Base-by-base conservation (phyloP, 352 stramenopile species). In the Chrysophaeum taylorii region DNA sequence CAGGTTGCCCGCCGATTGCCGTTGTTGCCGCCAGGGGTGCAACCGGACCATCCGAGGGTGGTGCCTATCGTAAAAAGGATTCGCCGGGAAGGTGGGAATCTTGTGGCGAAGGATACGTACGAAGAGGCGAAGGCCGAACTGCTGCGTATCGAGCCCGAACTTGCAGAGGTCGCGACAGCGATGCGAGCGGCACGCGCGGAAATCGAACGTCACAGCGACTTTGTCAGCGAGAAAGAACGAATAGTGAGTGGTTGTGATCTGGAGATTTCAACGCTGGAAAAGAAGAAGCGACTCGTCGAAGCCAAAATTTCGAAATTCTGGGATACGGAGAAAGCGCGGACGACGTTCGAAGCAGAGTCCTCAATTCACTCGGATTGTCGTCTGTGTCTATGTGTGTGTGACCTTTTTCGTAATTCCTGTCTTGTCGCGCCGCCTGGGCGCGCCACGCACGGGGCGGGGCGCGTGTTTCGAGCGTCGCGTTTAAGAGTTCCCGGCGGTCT, bases 41-140 rank as follows among this genome's bases (percentile, higher is more conserved):
- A 73, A 42, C 27, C 61, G 12, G 68, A 57, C 52, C 72, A 81
- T 48, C 64, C 64, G 15, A 67, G 74, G 18, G 74, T 81, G 27
- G 41, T 70, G 38, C 53, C 71, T n/a, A 78, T 78, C 50, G 68
- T 78, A 25, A 54, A 66, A 18, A 62, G 76, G 18, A 78, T 81
- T 37, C 50, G 50, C 16, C 42, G 36, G 23, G 76, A 81, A 38
- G 76, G 71, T 37, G 76, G 76, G 12, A 35, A 38, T 14, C 75
- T 81, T 23, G 74, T 75, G n/a, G 74, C 74, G 38, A 57, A 45
- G 31, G 76, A 81, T 60, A 78, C 68, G 29, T 79, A 78, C 48
- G 41, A 62, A 33, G 70, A 78, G 5, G 50, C 50, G 36, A 41
- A 74, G 42, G 39, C 39, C 9, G 68, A 73, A 1, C 33, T 74